Evolutionary conservation across 371 early-diverging fungal species (phyloP).

Genomic region (Phascolomyces articulosus): DNA sequence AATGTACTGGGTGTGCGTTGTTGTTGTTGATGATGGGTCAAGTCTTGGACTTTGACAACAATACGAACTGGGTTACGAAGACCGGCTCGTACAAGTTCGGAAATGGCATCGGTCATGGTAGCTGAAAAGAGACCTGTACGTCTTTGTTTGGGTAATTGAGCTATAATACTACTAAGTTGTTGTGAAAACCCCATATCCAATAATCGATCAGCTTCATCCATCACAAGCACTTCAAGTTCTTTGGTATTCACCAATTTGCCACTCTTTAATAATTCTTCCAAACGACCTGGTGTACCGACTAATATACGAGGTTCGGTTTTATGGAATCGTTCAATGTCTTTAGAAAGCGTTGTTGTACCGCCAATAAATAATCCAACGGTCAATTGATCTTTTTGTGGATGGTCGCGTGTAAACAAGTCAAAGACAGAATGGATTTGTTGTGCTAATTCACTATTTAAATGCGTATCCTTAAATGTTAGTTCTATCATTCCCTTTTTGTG

Average conservation of each 20-base stretch:
- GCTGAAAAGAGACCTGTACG: conserved; percentile 98
- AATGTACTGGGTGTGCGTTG: conserved; percentile 75
- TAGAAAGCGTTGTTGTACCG: conserved; percentile 64
- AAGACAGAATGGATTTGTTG: conserved; percentile 88
- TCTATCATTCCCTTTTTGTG: background rate
- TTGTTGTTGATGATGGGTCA: conserved; percentile 46
- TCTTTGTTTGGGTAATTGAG: conserved; percentile 88
- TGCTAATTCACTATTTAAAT: conserved; percentile 83
- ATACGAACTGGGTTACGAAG: conserved; percentile 92
- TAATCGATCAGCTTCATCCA: conserved; percentile 95
- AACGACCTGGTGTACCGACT: conserved; percentile 96
- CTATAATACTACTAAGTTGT: conserved; percentile 79
- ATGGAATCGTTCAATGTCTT: conserved; percentile 65
- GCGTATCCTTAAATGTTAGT: background rate
- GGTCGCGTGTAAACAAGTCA: conserved; percentile 54
- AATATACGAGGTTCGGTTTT: conserved; percentile 78
- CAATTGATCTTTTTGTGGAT: conserved; percentile 45
- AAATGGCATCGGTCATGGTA: conserved; percentile 94
- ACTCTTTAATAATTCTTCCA: conserved; percentile 84
- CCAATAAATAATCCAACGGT: conserved; percentile 70
- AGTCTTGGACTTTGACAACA: conserved; percentile 81
- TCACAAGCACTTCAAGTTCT: conserved; percentile 86
- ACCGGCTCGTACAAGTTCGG: conserved; percentile 85
- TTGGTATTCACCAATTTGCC: conserved; percentile 66
- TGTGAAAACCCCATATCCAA: conserved; percentile 95